Base-by-base conservation (phyloP, 2,329 filamentous ascomycete genomes). In the Venturia nashicola region DNA sequence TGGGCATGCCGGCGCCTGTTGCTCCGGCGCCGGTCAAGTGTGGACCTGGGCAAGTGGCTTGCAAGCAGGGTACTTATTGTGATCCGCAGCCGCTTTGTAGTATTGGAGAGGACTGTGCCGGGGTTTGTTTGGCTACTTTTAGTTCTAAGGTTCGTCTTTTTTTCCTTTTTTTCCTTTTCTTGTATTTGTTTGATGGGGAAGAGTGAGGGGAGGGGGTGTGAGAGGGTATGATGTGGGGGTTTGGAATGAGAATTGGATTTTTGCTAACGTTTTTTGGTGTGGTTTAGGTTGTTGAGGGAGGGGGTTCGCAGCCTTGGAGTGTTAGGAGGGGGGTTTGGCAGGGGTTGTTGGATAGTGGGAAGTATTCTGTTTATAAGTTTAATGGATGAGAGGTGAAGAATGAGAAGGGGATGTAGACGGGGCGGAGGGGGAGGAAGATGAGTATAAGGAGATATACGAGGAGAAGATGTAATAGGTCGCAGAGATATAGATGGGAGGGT, bases 31-130 rank as follows among this genome's bases (percentile, higher is more conserved):
- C 42, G 11, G 11, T 8, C 12, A 51, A 39, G 7, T 62, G 61
- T 62, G 61, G 61, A 36, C 61, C 61, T 12, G 61, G 61, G 1
- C 32, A 39, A 20, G 43, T 43, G 1, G 43, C 8, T 16, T 62
- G 61, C 40, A 27, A 40, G 4, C 43, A 40, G 8, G 46, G 32
- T 16, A 46, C 32, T 20, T 62, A 62, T 36, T 62, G 61, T 40
- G 61, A 62, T 51, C 61, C 61, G 34, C 61, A 62, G 61, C 61
- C 61, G 9, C 20, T 62, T 3, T 62, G 61, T 62, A 62, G 61
- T 54, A 62, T 62, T 40, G 61, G 44, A 0, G 61, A 62, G 16
- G 61, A 62, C 54, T 62, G 61, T 36, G 61, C 61, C 2, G 61
- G 61, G 1, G 32, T 62, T 54, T 62, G 61, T 54, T 62, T 62